A percentile compares a stretch with the other conserved stretches of the same genome.
phyloP scores from a whole-genome alignment of 331 rosid species.

The Cydonia oblonga region DNA sequence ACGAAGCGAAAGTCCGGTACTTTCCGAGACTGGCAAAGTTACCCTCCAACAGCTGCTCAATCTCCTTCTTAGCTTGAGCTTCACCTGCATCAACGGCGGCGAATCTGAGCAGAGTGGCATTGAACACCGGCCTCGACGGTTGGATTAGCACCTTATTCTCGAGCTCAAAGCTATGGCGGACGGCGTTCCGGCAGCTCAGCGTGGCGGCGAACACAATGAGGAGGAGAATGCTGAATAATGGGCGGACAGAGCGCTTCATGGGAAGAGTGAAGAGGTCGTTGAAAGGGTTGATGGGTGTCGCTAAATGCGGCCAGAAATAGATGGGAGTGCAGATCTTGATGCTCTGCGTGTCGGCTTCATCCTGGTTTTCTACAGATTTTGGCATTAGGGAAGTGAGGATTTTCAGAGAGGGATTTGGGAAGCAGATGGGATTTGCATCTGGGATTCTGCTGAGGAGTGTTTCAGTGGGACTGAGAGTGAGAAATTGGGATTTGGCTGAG shows the following conservation, averaged over 20 bases:
- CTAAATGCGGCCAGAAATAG: slow-evolving; percentile 35
- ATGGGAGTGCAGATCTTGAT: slow-evolving; percentile 27
- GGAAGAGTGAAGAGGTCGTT: slow-evolving; percentile 17
- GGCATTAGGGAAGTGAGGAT: slow-evolving; percentile 24
- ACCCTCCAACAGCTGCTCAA: slow-evolving; percentile 64
- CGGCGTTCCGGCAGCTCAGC: slow-evolving; percentile 39
- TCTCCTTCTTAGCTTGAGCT: slow-evolving; percentile 44
- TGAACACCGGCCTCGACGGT: slow-evolving; percentile 23
- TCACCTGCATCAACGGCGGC: slow-evolving; percentile 61
- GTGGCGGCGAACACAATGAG: slow-evolving; percentile 49
- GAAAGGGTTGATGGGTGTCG: slow-evolving; percentile 17
- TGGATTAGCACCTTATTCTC: slow-evolving; percentile 24
- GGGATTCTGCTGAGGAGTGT: not conserved
- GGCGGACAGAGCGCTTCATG: slow-evolving; percentile 75
- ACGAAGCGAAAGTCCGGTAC: slow-evolving; percentile 53
- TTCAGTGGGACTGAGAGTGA: not conserved
- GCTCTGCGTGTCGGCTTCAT: slow-evolving; percentile 40
- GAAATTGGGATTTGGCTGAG: not conserved
- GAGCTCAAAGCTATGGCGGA: slow-evolving; percentile 36
- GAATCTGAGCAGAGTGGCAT: slow-evolving; percentile 54
- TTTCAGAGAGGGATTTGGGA: not conserved
- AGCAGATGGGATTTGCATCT: not conserved
- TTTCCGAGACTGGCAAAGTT: slow-evolving; percentile 41
- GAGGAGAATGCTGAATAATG: slow-evolving; percentile 49
- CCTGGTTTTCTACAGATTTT: slow-evolving; percentile 22